A percentile compares a stretch with the other conserved stretches of the same genome.
These are phyloP conservation scores for Entonaema liquescens DNA, from an alignment of 495 filamentous ascomycete species.

Conservation along the genomic window DNA sequence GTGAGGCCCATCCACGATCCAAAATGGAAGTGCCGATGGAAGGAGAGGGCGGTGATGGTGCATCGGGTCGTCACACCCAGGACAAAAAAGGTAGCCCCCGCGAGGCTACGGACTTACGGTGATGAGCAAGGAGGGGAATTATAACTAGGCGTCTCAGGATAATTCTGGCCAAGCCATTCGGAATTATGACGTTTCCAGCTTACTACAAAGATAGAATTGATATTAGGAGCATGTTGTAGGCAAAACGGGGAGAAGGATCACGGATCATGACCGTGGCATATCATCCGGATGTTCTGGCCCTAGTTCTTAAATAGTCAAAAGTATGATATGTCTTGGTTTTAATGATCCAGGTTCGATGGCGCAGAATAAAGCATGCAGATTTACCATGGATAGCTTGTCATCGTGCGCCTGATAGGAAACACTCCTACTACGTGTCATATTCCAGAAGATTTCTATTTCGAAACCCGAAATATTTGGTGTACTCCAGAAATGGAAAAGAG, in stretches of 20 bases:
- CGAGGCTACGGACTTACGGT: constrained; percentile 25
- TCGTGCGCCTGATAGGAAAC: background rate
- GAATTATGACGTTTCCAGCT: background rate
- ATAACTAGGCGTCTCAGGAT: background rate
- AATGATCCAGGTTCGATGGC: background rate
- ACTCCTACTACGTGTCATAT: background rate
- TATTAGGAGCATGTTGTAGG: background rate
- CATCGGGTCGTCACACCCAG: constrained; percentile 1
- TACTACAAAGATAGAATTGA: background rate
- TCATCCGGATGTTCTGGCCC: background rate
- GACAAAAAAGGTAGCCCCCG: background rate
- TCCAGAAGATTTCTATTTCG: background rate
- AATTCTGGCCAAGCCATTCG: constrained; percentile 2
- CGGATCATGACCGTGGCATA: background rate
- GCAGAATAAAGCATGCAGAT: background rate
- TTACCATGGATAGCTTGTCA: background rate
- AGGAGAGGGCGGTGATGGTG: constrained; percentile 9
- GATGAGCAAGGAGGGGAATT: constrained; percentile 16
- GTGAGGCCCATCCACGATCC: constrained; percentile 7
- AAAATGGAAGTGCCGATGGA: constrained; percentile 24
- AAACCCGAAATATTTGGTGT: background rate
- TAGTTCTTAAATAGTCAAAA: background rate
- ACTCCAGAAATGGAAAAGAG: too few species aligned
- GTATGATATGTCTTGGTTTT: background rate
- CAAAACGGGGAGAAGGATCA: constrained; percentile 4